A percentile compares a stretch with the other conserved stretches of the same genome.
Conservation (phyloP, 176 grass and related monocot species). For the Juncus effusus region DNA sequence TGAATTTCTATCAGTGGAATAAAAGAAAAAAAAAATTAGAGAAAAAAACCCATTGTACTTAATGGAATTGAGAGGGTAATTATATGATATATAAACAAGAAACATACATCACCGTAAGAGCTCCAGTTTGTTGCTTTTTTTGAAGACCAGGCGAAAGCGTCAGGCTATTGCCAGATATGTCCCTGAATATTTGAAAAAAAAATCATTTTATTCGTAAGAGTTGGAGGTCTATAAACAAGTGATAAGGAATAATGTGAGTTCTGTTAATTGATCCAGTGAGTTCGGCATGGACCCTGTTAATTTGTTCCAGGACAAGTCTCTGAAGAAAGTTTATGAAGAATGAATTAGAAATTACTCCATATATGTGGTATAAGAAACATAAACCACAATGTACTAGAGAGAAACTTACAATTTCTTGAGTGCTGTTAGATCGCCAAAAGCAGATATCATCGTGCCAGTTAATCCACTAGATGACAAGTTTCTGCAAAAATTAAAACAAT, state of each 20-base stretch:
- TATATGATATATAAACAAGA: not conserved
- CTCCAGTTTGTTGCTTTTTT: conserved; percentile 21
- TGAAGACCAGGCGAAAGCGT: conserved; percentile 39
- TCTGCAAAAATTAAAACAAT: conserved; percentile 25
- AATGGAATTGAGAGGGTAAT: not conserved
- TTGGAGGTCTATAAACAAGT: not conserved
- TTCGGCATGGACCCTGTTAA: conserved; percentile 45
- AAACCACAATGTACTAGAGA: not conserved
- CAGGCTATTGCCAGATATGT: conserved; percentile 30
- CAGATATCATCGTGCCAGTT: conserved; percentile 23
- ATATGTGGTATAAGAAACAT: not conserved
- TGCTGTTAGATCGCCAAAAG: conserved; percentile 34
- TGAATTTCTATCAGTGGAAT: not conserved
- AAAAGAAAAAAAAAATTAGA: not conserved
- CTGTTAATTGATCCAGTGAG: conserved; percentile 37
- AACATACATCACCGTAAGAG: conserved; percentile 44
- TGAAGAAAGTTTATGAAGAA: conserved; percentile 18
- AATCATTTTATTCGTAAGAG: too few relatives aligned
- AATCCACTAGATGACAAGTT: conserved; percentile 37
- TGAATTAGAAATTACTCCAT: not conserved
- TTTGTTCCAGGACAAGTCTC: conserved; percentile 52
- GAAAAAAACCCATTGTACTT: not conserved
- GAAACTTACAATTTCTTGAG: conserved; percentile 35
- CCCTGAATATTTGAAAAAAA: not conserved
- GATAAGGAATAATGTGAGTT: conserved; percentile 13